These are phyloP conservation scores for Triangularia verruculosa DNA, from an alignment of 2,329 filamentous ascomycete genomes.

Conservation along the genomic window DNA sequence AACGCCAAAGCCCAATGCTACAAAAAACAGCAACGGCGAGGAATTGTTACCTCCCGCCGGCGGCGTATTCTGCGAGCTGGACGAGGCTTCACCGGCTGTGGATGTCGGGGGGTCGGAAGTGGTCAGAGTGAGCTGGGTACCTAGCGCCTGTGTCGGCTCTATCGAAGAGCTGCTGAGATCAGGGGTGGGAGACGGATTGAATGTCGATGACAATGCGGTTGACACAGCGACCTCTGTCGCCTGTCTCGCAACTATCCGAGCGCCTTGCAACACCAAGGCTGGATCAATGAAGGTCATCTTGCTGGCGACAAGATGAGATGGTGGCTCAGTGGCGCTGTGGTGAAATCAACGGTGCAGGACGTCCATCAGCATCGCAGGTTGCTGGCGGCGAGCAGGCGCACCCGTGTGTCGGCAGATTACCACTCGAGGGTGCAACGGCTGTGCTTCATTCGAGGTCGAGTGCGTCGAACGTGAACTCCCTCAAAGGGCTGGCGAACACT, in stretches of 20 bases:
- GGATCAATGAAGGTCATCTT: conserved; percentile 30
- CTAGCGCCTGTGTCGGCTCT: too few species aligned
- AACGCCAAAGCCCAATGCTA: conserved; percentile 92
- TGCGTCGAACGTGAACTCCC: conserved; percentile 17
- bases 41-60: conserved; percentile 41
- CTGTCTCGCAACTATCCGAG: conserved; percentile 30
- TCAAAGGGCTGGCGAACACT: conserved; percentile 7
- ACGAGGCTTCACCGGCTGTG: conserved; percentile 15
- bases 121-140: not conserved
- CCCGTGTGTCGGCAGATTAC: conserved; percentile 15
- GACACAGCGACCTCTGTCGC: conserved; percentile 14
- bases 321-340: conserved; percentile 20
- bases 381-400: conserved; percentile 11
- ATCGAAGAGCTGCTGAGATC: not conserved
- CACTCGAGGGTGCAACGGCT: not conserved
- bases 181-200: not conserved
- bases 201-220: conserved; percentile 1
- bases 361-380: conserved; percentile 24
- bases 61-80: conserved; percentile 25
- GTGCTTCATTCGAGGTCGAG: not conserved
- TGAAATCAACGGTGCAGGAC: conserved; percentile 20
- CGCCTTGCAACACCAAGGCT: conserved; percentile 27
- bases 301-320: conserved; percentile 11
- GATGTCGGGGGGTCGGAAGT: not conserved
- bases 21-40: conserved; percentile 83